These are phyloP conservation scores for Luffa acutangula DNA, from an alignment of 306 rosid species.

Conservation along the genomic window DNA sequence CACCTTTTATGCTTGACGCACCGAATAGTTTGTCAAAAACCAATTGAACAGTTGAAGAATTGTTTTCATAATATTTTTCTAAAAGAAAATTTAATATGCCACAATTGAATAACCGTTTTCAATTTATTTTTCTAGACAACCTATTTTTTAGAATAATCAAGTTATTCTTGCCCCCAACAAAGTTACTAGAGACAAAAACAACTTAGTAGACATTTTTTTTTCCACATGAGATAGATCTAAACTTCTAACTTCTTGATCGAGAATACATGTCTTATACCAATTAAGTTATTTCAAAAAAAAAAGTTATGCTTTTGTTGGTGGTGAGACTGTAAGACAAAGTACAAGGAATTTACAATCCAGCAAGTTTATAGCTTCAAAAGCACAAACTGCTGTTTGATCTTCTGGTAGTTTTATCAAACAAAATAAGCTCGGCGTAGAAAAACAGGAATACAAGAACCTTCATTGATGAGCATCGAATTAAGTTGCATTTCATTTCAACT, in stretches of 20 bases:
- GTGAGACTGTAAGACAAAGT: too few species aligned
- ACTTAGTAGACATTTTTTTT: too few species aligned
- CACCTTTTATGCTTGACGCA: neutral
- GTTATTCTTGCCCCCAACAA: neutral
- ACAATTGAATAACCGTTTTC: neutral
- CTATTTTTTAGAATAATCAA: neutral
- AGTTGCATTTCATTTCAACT: neutral
- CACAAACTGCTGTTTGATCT: neutral
- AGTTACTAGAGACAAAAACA: too few species aligned
- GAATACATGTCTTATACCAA: too few species aligned
- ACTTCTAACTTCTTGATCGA: too few species aligned
- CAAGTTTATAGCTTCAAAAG: neutral
- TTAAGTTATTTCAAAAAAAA: too few species aligned
- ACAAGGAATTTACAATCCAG: neutral
- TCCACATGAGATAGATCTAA: too few species aligned
- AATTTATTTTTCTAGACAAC: too few species aligned
- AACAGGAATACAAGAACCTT: neutral
- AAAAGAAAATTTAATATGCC: neutral
- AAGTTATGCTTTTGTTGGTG: too few species aligned
- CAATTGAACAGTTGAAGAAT: neutral
- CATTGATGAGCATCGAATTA: neutral
- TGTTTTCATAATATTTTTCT: too few species aligned
- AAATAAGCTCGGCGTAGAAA: neutral
- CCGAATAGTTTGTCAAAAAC: neutral
- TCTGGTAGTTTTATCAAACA: neutral